Conservation (phyloP, 2,329 filamentous ascomycete species). For the Fusarium sp. region DNA sequence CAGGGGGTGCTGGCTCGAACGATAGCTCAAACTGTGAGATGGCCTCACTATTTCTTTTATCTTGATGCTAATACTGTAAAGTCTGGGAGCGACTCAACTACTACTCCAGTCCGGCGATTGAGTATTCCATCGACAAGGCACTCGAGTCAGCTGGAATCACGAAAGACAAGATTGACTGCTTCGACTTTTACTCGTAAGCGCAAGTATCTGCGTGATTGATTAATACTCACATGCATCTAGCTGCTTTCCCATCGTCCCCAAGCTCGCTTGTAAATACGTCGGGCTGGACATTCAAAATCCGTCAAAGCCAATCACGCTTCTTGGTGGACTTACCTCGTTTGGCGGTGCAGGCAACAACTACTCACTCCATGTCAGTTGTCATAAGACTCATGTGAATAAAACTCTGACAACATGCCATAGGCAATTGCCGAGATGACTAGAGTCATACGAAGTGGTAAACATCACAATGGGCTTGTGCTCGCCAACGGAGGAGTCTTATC, state of each 20-base stretch:
- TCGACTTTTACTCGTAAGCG: conserved; percentile 71
- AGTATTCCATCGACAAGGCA: conserved; percentile 66
- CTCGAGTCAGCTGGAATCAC: conserved; percentile 61
- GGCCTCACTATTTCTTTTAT: rapidly evolving
- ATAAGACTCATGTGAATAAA: rapidly evolving
- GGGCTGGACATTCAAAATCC: conserved; percentile 61
- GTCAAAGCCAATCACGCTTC: conserved; percentile 67
- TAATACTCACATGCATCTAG: conserved; percentile 49
- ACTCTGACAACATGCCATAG: not conserved
- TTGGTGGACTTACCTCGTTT: conserved; percentile 76
- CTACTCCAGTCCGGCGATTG: conserved; percentile 69
- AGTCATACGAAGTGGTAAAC: conserved; percentile 60
- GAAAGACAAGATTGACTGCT: conserved; percentile 67
- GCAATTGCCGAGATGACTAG: conserved; percentile 67
- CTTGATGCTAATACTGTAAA: conserved; percentile 35
- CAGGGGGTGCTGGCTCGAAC: conserved; percentile 72
- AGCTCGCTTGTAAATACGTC: conserved; percentile 72
- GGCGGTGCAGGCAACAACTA: conserved; percentile 80
- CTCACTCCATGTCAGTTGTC: conserved; percentile 69
- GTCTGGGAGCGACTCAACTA: conserved; percentile 74
- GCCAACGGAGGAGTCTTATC: conserved; percentile 76
- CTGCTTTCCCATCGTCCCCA: conserved; percentile 78
- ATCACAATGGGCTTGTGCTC: conserved; percentile 67
- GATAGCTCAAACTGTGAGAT: conserved; percentile 66
- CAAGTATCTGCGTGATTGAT: rapidly evolving